These are phyloP conservation scores for Suhomyces yuchorum DNA, from an alignment of 1,139 yeast species.

Conservation along the genomic window DNA sequence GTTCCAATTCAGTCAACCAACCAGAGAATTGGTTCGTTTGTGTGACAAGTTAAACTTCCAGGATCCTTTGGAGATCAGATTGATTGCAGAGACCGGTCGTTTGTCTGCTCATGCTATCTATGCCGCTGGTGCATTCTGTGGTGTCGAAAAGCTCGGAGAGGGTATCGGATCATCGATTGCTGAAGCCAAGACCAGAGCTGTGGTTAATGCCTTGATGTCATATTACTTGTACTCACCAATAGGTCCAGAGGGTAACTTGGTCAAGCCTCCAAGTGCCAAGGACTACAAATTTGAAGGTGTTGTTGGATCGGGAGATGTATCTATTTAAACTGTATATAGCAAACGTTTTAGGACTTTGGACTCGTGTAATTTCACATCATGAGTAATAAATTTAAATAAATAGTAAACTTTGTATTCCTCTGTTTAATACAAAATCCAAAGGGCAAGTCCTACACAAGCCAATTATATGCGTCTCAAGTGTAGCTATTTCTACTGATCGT, in stretches of 20 bases:
- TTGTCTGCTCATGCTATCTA: slow-evolving; percentile 79
- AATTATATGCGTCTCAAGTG: too few species aligned
- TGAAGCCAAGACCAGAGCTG: slow-evolving; percentile 92
- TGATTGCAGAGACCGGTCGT: slow-evolving; percentile 93
- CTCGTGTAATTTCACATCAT: not conserved
- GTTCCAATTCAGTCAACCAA: slow-evolving; percentile 83
- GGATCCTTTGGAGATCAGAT: slow-evolving; percentile 71
- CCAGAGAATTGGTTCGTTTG: slow-evolving; percentile 76
- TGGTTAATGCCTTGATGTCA: slow-evolving; percentile 84
- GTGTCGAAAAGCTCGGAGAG: slow-evolving; percentile 83
- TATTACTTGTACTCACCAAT: slow-evolving; percentile 91
- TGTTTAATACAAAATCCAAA: too few species aligned
- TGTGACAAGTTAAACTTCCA: slow-evolving; percentile 78
- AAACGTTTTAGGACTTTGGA: not conserved
- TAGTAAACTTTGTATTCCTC: not conserved
- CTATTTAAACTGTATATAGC: slow-evolving; percentile 31
- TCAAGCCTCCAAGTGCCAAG: slow-evolving; percentile 62
- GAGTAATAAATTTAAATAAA: slow-evolving; percentile 1
- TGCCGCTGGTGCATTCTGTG: slow-evolving; percentile 89
- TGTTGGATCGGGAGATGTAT: slow-evolving; percentile 58
- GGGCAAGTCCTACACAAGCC: too few species aligned
- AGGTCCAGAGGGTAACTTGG: slow-evolving; percentile 40
- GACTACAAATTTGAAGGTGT: slow-evolving; percentile 48
- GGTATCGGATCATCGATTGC: slow-evolving; percentile 91
- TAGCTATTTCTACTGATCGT: too few species aligned